Percentiles rank a stretch among this genome's conserved stretches.
Evolutionary conservation across 306 rosid genomes (phyloP).

Genomic region (Leucaena leucocephala): DNA sequence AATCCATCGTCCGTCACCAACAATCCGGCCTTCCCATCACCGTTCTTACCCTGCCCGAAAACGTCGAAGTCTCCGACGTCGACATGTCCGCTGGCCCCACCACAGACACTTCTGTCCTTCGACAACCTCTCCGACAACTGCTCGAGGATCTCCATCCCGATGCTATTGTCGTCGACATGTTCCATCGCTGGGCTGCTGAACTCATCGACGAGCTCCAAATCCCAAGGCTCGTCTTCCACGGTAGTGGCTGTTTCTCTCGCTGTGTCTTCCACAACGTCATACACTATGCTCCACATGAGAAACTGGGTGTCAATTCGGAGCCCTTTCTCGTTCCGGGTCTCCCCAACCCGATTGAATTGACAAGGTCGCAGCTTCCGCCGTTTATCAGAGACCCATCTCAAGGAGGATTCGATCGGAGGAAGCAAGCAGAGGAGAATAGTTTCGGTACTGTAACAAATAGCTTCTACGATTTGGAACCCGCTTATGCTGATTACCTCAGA

Average conservation of each 20-base stretch:
- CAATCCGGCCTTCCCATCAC: constrained; percentile 36
- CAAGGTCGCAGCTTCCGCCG: constrained; percentile 54
- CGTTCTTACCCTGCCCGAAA: constrained; percentile 39
- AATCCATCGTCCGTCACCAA: constrained; percentile 54
- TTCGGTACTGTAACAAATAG: constrained; percentile 58
- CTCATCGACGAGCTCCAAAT: constrained; percentile 41
- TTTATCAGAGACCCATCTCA: constrained; percentile 33
- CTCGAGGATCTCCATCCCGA: constrained; percentile 47
- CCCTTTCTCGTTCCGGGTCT: constrained; percentile 52
- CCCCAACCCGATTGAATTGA: constrained; percentile 53
- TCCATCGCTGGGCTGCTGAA: constrained; percentile 55
- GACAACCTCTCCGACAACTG: constrained; percentile 44
- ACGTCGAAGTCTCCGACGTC: constrained; percentile 34
- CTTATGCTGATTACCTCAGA: constrained; percentile 48
- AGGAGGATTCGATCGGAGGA: not conserved
- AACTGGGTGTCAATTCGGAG: constrained; percentile 46
- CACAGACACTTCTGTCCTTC: constrained; percentile 51
- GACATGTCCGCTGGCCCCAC: constrained; percentile 51
- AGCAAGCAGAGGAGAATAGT: constrained; percentile 38
- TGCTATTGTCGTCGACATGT: constrained; percentile 57
- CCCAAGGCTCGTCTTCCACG: constrained; percentile 48
- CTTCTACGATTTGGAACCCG: constrained; percentile 57
- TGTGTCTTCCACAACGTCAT: constrained; percentile 42
- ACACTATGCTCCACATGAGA: constrained; percentile 34
- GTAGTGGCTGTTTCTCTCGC: constrained; percentile 57